Percentiles rank a stretch among this genome's conserved stretches.
phyloP scores from a whole-genome alignment of 2,329 filamentous ascomycete species.

The Hirsutella minnesotensis region DNA sequence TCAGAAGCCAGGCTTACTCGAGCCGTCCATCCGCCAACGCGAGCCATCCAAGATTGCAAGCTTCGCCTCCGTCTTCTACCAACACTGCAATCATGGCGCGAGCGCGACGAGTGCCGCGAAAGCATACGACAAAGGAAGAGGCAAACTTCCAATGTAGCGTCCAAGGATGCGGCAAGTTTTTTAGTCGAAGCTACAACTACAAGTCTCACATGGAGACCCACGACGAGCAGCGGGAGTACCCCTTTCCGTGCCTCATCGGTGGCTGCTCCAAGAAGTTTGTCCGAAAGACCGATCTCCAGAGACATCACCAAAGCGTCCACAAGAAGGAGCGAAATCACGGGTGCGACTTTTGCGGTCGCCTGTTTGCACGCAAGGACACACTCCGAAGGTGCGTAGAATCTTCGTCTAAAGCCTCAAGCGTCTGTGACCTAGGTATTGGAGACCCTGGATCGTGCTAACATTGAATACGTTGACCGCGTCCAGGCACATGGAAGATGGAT shows the following conservation, averaged over 20 bases:
- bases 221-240: slow-evolving; percentile 59
- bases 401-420: too few relatives aligned
- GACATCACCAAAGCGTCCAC: slow-evolving; percentile 57
- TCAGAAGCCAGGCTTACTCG: background rate
- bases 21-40: background rate
- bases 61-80: background rate
- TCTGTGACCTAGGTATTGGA: too few relatives aligned
- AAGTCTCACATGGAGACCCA: slow-evolving; percentile 81
- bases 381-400: slow-evolving; percentile 51
- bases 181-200: slow-evolving; percentile 77
- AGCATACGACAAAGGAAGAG: slow-evolving; percentile 53
- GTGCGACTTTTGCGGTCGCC: slow-evolving; percentile 58
- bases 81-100: background rate
- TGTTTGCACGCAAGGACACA: slow-evolving; percentile 73
- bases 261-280: slow-evolving; percentile 68
- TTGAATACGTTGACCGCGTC: too few relatives aligned
- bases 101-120: slow-evolving; percentile 23
- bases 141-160: slow-evolving; percentile 60
- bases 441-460: too few relatives aligned
- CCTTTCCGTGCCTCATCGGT: slow-evolving; percentile 52
- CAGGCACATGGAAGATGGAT: slow-evolving; percentile 69
- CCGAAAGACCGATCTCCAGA: slow-evolving; percentile 65
- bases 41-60: background rate
- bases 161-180: slow-evolving; percentile 62
- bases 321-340: slow-evolving; percentile 57